Evolutionary conservation across 805 yeast genomes (phyloP), one percentile per base, ranked within the genome.

Genomic region (Saccharomycopsis amapae): DNA sequence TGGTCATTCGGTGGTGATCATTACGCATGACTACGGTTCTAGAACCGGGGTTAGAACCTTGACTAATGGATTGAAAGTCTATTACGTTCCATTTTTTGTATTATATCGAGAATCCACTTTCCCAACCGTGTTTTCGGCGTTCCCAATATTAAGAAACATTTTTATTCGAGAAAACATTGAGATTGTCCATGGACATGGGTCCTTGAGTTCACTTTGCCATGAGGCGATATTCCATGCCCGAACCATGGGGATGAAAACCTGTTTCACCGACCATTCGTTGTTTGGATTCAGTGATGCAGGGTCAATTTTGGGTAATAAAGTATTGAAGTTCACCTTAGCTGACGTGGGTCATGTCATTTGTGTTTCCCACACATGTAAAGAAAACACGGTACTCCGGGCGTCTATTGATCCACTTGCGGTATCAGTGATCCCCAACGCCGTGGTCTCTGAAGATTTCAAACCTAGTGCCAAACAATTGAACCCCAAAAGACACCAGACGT

Each of bases 401-500:
- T 76, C 83, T 1, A 64, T 89, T 34, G 85, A 86, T 53, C 97
- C 97, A 0, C 58, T 72, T 4, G 65, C 66, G 42, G 90, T 88
- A 3, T 80, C 89, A 13, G 99, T 89, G 20, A 93, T 93, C 15
- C 99, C 99, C 0, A 93, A 93, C 64, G 99, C 99, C 0, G 94
- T 93, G 3, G 78, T 93, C 1, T 75, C 93, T 3, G 75, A 76
- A 38, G 94, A 89, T 60, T 93, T 93, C 60, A 60, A 61, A n/a
- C 88, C 87, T 0, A 63, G 51, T 23, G 39, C 61, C 12, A 35
- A 54, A 42, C 38, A 54, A 25, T 40, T 46, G 26, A 42, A 26
- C 19, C 33, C 32, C 7, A 18, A 20, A 17, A 17, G 39, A 9
- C 12, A 26, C 10, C 17, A 6, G 10, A 20, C 19, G 22, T 18